phyloP scores from a whole-genome alignment of 1,284 basidiomycete genomes.

The Moniliella sp. region DNA sequence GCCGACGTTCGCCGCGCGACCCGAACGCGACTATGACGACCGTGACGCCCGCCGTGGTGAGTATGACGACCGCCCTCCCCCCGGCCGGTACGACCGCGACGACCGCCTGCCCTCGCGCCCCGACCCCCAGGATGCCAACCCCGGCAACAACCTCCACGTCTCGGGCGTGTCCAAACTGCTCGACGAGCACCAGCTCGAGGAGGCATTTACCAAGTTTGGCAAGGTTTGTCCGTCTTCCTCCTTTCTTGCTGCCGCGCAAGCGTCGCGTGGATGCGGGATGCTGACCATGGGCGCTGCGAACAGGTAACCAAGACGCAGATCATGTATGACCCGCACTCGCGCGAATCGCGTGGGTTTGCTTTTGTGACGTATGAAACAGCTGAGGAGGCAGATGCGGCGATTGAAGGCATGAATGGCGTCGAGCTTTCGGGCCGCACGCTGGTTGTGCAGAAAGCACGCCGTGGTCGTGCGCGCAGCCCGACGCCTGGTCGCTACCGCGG shows the following conservation, averaged over 20 bases:
- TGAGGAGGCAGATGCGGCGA: conserved; percentile 73
- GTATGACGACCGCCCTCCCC: too few relatives aligned
- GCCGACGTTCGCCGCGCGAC: too few relatives aligned
- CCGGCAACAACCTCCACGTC: conserved; percentile 89
- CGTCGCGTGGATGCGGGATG: background rate
- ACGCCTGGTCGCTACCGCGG: conserved; percentile 85
- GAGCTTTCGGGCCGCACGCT: conserved; percentile 68
- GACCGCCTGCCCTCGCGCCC: too few relatives aligned
- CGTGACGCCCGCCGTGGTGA: too few relatives aligned
- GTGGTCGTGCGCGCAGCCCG: conserved; percentile 76
- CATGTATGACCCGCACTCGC: conserved; percentile 88
- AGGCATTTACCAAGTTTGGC: conserved; percentile 66
- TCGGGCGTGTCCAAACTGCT: conserved; percentile 60
- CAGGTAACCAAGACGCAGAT: conserved; percentile 53
- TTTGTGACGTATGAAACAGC: conserved; percentile 71
- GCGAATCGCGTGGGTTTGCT: conserved; percentile 94
- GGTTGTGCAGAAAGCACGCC: conserved; percentile 73
- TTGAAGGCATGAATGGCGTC: conserved; percentile 57
- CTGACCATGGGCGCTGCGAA: background rate
- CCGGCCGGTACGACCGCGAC: too few relatives aligned
- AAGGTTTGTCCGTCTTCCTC: conserved; percentile 50
- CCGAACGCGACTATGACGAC: too few relatives aligned
- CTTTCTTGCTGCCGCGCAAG: background rate
- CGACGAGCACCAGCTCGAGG: conserved; percentile 66
- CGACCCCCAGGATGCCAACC: too few relatives aligned